A percentile compares a stretch with the other conserved stretches of the same genome.
Conservation (phyloP, 148 eudicot genomes). For the Fallopia convolvulus region DNA sequence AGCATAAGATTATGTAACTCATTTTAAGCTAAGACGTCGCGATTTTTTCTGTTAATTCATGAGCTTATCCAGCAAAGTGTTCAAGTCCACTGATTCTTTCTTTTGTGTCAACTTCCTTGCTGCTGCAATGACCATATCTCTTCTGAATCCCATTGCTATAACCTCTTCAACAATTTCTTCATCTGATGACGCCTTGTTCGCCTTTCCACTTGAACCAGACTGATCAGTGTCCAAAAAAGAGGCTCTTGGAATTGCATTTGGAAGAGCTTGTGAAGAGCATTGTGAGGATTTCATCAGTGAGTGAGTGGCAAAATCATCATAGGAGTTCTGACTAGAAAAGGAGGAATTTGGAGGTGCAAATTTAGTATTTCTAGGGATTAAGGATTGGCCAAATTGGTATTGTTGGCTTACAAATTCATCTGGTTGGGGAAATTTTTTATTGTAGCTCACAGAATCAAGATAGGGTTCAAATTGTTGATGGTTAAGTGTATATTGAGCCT, state of each 20-base stretch:
- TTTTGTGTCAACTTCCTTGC: not conserved
- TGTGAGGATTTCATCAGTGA: not conserved
- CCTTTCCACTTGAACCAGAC: not conserved
- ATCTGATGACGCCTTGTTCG: not conserved
- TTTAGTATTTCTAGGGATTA: not conserved
- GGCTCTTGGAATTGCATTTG: not conserved
- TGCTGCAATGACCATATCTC: not conserved
- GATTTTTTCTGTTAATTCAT: not conserved
- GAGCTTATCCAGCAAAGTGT: slow-evolving; percentile 4
- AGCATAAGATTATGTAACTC: not conserved
- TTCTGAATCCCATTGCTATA: slow-evolving; percentile 6
- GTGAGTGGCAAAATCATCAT: not conserved
- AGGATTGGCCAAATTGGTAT: not conserved
- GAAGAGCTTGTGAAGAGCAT: not conserved
- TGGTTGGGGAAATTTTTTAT: not conserved
- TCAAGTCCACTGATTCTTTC: not conserved
- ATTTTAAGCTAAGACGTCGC: not conserved
- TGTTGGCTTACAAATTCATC: not conserved
- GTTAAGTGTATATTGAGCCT: not conserved
- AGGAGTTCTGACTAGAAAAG: not conserved
- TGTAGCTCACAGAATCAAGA: not conserved
- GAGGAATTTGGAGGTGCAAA: not conserved
- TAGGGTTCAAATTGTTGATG: not conserved
- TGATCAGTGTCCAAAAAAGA: not conserved
- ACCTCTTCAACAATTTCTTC: slow-evolving; percentile 7